phyloP scores from a whole-genome alignment of 495 filamentous ascomycete species.

The Lasiosphaeris hirsuta region DNA sequence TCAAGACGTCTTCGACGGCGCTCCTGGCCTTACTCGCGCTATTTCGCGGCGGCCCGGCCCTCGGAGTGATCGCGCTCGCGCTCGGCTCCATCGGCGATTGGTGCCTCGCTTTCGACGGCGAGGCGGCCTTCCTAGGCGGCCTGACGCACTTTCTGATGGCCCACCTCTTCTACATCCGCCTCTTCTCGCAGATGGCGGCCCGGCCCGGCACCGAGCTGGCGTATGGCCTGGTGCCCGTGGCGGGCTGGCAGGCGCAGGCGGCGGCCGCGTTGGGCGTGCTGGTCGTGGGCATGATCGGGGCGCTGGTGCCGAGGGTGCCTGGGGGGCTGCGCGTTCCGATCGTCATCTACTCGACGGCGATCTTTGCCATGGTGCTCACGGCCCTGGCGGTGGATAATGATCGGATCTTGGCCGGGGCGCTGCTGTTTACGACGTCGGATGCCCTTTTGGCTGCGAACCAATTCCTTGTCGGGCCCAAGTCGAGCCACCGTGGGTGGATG shows the following conservation, averaged over 20 bases:
- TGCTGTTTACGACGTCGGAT: conserved; percentile 28
- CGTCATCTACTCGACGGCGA: conserved; percentile 48
- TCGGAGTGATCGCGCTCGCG: conserved; percentile 18
- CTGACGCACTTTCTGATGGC: conserved; percentile 26
- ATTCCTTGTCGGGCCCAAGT: conserved; percentile 18
- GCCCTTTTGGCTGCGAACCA: conserved; percentile 22
- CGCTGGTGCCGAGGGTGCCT: conserved; percentile 19
- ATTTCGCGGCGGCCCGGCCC: conserved; percentile 7
- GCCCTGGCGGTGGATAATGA: conserved; percentile 14
- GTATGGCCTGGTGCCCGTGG: not conserved
- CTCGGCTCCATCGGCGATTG: conserved; percentile 24
- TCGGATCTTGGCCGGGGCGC: conserved; percentile 15
- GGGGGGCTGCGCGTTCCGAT: conserved; percentile 48
- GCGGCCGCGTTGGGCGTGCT: conserved; percentile 5
- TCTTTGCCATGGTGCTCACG: conserved; percentile 37
- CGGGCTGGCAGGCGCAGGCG: conserved; percentile 1
- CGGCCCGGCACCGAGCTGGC: not conserved
- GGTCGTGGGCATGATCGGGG: conserved; percentile 13
- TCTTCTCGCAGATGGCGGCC: conserved; percentile 12
- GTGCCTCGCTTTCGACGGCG: conserved; percentile 27
- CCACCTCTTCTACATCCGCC: conserved; percentile 24
- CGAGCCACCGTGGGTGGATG: conserved; percentile 21
- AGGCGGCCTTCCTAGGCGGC: conserved; percentile 21
- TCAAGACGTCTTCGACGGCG: conserved; percentile 26
- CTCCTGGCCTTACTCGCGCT: conserved; percentile 17